Conservation (phyloP, 306 rosid genomes). For the Cotoneaster glaucophyllus region DNA sequence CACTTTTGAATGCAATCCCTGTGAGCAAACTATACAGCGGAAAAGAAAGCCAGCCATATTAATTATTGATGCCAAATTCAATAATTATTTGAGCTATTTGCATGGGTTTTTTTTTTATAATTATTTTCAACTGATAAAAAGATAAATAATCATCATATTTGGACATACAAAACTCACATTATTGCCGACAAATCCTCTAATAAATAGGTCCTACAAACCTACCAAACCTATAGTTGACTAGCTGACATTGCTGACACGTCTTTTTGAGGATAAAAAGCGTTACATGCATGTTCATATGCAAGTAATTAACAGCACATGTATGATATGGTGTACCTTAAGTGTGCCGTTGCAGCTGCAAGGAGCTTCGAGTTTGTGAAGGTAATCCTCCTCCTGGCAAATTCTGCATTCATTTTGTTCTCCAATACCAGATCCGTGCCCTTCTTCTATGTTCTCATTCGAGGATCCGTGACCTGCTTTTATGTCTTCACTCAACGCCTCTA, state of each 20-base stretch:
- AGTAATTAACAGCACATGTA: background rate
- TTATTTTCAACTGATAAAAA: background rate
- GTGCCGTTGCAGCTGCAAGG: slow-evolving; percentile 34
- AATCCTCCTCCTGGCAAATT: slow-evolving; percentile 27
- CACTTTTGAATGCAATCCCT: slow-evolving; percentile 78
- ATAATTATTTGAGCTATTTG: background rate
- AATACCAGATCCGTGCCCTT: no score
- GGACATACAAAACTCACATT: no score
- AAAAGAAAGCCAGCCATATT: background rate
- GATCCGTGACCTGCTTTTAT: background rate
- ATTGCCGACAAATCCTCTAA: no score
- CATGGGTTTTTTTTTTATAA: background rate
- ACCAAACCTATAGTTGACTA: background rate
- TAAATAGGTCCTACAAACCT: background rate
- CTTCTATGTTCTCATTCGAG: background rate
- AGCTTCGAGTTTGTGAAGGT: slow-evolving; percentile 12
- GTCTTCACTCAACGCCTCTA: background rate
- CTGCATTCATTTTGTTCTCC: slow-evolving; percentile 15
- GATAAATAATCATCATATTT: no score
- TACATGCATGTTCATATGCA: background rate
- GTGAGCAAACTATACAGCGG: slow-evolving; percentile 52
- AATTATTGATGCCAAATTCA: background rate
- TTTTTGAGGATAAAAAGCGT: background rate
- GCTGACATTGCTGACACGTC: background rate
- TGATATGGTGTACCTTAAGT: slow-evolving; percentile 12